A percentile compares a stretch with the other conserved stretches of the same genome.
These are phyloP conservation scores for Fusarium subglutinans DNA, from an alignment of 2,329 filamentous ascomycete genomes.

Conservation along the genomic window DNA sequence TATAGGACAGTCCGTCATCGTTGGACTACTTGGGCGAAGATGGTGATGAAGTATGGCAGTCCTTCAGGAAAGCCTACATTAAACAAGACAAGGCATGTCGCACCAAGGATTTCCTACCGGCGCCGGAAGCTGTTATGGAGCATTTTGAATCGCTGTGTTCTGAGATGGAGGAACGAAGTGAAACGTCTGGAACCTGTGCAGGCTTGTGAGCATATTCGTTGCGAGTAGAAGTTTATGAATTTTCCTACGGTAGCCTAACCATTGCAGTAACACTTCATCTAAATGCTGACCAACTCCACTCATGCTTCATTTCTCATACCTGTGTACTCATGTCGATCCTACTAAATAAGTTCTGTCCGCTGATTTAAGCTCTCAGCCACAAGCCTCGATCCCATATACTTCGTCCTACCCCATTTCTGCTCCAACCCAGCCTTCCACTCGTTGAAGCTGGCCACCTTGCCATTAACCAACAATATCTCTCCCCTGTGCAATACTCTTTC, in stretches of 20 bases:
- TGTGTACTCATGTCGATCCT: neutral
- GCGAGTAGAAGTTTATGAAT: neutral
- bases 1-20: neutral
- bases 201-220: neutral
- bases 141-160: neutral
- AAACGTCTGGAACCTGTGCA: neutral
- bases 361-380: too few species aligned
- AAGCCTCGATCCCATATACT: neutral
- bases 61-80: neutral
- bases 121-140: neutral
- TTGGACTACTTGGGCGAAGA: too few species aligned
- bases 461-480: conserved; percentile 50
- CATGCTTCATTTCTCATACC: conserved; percentile 14
- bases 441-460: conserved; percentile 44
- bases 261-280: neutral
- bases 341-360: too few species aligned
- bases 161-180: neutral
- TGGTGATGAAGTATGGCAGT: neutral
- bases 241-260: neutral
- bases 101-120: neutral
- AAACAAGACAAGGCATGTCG: neutral
- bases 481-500: conserved; percentile 48
- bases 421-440: conserved; percentile 51
- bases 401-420: conserved; percentile 41
- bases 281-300: conserved; percentile 15